phyloP scores from a whole-genome alignment of 1,284 basidiomycete species.

The Volvariella volvacea region DNA sequence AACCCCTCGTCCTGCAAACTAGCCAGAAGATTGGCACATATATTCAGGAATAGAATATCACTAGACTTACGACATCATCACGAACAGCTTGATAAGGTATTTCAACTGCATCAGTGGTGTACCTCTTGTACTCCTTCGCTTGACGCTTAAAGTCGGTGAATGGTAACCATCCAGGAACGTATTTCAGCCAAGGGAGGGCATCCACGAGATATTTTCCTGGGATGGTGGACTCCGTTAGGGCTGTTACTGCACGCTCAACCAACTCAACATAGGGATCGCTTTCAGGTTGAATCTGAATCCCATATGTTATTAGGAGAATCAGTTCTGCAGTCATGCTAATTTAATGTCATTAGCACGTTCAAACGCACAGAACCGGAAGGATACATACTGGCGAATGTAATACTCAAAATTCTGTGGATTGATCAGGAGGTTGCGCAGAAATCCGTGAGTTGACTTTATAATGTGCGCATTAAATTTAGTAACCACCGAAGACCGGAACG shows the following conservation, averaged over 20 bases:
- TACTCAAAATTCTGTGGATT: conserved; percentile 17
- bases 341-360: not conserved
- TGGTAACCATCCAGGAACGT: conserved; percentile 36
- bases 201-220: conserved; percentile 13
- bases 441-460: conserved; percentile 11
- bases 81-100: conserved; percentile 23
- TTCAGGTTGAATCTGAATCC: conserved; percentile 1
- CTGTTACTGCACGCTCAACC: conserved; percentile 6
- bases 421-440: conserved; percentile 17
- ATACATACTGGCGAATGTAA: conserved; percentile 19
- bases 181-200: conserved; percentile 16
- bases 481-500: not conserved
- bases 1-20: no score
- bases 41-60: no score
- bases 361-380: not conserved
- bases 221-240: conserved; percentile 5
- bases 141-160: conserved; percentile 33
- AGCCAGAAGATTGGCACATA: no score
- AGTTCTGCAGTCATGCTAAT: conserved; percentile 18
- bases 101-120: conserved; percentile 16
- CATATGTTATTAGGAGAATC: conserved; percentile 8
- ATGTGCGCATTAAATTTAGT: not conserved
- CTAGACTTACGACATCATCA: conserved; percentile 1
- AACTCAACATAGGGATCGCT: conserved; percentile 11
- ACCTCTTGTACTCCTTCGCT: conserved; percentile 23